Conservation (phyloP, 345 rosid species). For the Orychophragmus violaceus region DNA sequence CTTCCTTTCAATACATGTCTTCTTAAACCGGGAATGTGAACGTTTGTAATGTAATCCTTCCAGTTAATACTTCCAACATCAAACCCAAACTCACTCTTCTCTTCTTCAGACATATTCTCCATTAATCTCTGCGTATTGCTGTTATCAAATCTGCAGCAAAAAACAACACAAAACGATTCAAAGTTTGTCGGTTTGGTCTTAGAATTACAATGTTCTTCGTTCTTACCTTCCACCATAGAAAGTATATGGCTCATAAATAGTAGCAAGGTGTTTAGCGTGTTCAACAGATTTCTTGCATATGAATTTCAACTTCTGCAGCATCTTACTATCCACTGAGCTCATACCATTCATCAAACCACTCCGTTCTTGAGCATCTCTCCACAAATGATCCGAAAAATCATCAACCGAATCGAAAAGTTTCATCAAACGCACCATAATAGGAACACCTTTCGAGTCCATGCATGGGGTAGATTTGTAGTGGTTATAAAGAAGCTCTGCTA, state of each 20-base stretch:
- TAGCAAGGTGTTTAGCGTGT: conserved; percentile 73
- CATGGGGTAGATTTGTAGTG: conserved; percentile 65
- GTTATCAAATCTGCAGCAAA: conserved; percentile 47
- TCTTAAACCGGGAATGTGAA: conserved; percentile 67
- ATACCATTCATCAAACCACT: conserved; percentile 36
- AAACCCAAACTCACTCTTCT: conserved; percentile 61
- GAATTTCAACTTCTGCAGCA: conserved; percentile 47
- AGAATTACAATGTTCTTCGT: background rate
- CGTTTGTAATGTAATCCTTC: conserved; percentile 56
- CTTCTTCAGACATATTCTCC: conserved; percentile 71
- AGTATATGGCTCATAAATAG: conserved; percentile 76
- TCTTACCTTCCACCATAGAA: conserved; percentile 78
- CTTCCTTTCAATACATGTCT: conserved; percentile 50
- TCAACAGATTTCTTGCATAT: conserved; percentile 70
- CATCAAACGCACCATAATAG: conserved; percentile 65
- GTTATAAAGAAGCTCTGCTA: conserved; percentile 55
- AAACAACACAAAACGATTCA: background rate
- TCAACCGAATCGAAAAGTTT: conserved; percentile 71
- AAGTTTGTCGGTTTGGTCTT: background rate
- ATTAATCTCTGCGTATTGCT: conserved; percentile 64
- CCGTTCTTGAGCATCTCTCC: conserved; percentile 50
- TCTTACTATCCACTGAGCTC: conserved; percentile 39
- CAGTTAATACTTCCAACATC: conserved; percentile 62
- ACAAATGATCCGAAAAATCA: conserved; percentile 64
- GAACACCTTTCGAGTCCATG: conserved; percentile 63